Evolutionary conservation across 2,329 filamentous ascomycete genomes (phyloP).

Genomic region (Didymella lethalis): DNA sequence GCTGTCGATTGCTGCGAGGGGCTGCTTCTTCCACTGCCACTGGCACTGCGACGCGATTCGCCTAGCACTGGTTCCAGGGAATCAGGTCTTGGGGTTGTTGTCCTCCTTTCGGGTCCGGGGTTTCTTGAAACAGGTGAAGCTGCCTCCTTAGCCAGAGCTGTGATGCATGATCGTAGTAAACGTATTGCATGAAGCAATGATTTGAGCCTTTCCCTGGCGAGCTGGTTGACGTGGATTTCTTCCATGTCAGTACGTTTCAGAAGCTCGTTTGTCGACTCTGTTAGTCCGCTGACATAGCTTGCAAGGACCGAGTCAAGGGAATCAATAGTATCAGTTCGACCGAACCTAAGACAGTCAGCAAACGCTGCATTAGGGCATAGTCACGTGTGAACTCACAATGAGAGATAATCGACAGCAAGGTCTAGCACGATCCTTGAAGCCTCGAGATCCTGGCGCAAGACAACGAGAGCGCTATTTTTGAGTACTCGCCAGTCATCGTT

Average conservation of each 20-base stretch:
- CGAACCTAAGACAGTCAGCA: slow-evolving; percentile 26
- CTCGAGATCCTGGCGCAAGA: slow-evolving; percentile 37
- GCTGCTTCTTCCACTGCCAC: slow-evolving; percentile 24
- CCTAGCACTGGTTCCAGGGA: slow-evolving; percentile 34
- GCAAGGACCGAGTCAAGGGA: slow-evolving; percentile 32
- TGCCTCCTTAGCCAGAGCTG: slow-evolving; percentile 27
- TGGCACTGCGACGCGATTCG: slow-evolving; percentile 33
- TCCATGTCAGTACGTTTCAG: slow-evolving; percentile 37
- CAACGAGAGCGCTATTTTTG: slow-evolving; percentile 28
- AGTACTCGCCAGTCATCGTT: slow-evolving; percentile 35
- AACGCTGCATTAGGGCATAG: not conserved
- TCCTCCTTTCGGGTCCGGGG: slow-evolving; percentile 22
- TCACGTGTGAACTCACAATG: slow-evolving; percentile 32
- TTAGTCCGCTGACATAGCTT: slow-evolving; percentile 27
- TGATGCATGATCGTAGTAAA: slow-evolving; percentile 37
- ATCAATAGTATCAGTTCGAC: slow-evolving; percentile 32
- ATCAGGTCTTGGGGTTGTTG: slow-evolving; percentile 33
- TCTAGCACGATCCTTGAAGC: slow-evolving; percentile 40
- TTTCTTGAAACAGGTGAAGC: slow-evolving; percentile 12
- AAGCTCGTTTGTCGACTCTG: slow-evolving; percentile 32
- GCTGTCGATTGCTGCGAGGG: slow-evolving; percentile 24
- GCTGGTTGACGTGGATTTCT: slow-evolving; percentile 36
- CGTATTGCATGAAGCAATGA: slow-evolving; percentile 36
- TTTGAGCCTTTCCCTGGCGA: slow-evolving; percentile 35
- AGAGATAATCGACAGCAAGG: slow-evolving; percentile 41